Percentiles rank a stretch among this genome's conserved stretches.
phyloP scores from a whole-genome alignment of 2,329 filamentous ascomycete species.

The Exophiala spinifera region DNA sequence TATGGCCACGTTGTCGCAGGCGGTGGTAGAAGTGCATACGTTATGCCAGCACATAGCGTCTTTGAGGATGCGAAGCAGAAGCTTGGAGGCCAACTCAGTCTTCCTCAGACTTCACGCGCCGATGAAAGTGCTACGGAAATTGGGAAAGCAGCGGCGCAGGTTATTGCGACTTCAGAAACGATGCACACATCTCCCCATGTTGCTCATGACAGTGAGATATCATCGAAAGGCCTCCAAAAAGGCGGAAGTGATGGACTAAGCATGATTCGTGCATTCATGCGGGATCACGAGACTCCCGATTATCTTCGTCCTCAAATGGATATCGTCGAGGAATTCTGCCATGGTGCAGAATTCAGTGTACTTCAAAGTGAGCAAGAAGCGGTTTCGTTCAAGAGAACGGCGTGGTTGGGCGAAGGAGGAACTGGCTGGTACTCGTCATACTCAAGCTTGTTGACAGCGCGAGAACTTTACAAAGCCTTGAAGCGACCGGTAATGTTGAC shows the following conservation, averaged over 20 bases:
- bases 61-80: neutral
- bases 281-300: neutral
- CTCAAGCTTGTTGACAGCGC: neutral
- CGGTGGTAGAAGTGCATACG: neutral
- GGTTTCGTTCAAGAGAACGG: neutral
- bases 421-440: neutral
- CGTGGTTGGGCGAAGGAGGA: neutral
- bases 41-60: neutral
- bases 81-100: neutral
- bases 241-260: too few relatives aligned
- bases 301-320: neutral
- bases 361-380: neutral
- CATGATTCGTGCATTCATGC: neutral
- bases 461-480: neutral
- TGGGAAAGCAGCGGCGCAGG: too few relatives aligned
- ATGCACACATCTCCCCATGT: too few relatives aligned
- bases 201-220: too few relatives aligned
- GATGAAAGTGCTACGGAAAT: too few relatives aligned
- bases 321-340: neutral
- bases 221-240: too few relatives aligned
- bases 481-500: neutral
- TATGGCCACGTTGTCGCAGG: slow-evolving; percentile 7
- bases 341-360: neutral
- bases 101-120: neutral
- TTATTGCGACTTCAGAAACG: neutral